phyloP scores from a whole-genome alignment of 176 grass and related monocot genomes.

The Metroxylon sagu region DNA sequence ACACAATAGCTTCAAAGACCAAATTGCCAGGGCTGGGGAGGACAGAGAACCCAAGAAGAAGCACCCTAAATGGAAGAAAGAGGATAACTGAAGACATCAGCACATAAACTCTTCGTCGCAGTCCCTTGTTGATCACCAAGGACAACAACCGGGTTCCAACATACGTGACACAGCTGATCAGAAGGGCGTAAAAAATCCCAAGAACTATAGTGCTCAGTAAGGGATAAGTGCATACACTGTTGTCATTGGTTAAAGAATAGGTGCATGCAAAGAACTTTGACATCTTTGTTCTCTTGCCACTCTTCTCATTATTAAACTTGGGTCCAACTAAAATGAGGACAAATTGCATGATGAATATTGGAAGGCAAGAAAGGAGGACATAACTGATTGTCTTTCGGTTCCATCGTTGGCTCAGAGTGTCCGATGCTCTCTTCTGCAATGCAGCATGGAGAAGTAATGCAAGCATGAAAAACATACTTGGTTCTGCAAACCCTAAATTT shows the following conservation, averaged over 20 bases:
- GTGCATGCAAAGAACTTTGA: slow-evolving; percentile 38
- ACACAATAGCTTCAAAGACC: slow-evolving; percentile 59
- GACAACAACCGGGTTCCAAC: slow-evolving; percentile 52
- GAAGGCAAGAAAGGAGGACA: slow-evolving; percentile 52
- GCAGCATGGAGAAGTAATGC: slow-evolving; percentile 74
- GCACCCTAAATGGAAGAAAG: slow-evolving; percentile 51
- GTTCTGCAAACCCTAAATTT: slow-evolving; percentile 92
- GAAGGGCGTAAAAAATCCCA: slow-evolving; percentile 54
- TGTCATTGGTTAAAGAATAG: slow-evolving; percentile 20
- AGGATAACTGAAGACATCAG: slow-evolving; percentile 45
- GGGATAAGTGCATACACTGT: slow-evolving; percentile 63
- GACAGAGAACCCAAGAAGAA: slow-evolving; percentile 64
- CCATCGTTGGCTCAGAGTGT: slow-evolving; percentile 58
- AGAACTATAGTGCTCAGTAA: slow-evolving; percentile 80
- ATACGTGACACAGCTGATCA: slow-evolving; percentile 66
- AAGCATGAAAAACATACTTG: slow-evolving; percentile 77
- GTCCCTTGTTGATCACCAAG: slow-evolving; percentile 82
- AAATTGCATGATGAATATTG: slow-evolving; percentile 48
- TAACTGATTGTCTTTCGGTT: slow-evolving; percentile 57
- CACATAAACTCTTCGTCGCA: slow-evolving; percentile 73
- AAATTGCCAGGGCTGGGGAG: slow-evolving; percentile 48
- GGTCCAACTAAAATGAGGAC: slow-evolving; percentile 52
- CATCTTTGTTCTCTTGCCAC: slow-evolving; percentile 21
- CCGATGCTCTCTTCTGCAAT: slow-evolving; percentile 64
- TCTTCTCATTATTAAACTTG: slow-evolving; percentile 26